A percentile compares a stretch with the other conserved stretches of the same genome.
These are phyloP conservation scores for Phytophthora cajani DNA, from an alignment of 352 stramenopile genomes.

Conservation along the genomic window DNA sequence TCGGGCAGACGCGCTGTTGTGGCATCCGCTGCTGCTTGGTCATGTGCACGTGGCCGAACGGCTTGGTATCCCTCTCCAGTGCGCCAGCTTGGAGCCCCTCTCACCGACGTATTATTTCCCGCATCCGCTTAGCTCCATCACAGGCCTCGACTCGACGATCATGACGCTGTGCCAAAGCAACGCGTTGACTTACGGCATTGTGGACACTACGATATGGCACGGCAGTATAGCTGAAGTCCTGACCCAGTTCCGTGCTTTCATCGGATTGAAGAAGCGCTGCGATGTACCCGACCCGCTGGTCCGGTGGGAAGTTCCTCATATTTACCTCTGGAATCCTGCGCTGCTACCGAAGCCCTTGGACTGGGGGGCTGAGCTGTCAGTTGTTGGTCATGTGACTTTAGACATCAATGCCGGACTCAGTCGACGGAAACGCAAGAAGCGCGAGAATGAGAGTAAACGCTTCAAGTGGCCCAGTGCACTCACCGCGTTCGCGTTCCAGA, in stretches of 20 bases:
- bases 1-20: constrained; percentile 52
- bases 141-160: constrained; percentile 22
- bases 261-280: constrained; percentile 43
- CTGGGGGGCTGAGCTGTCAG: constrained; percentile 46
- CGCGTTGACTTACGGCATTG: constrained; percentile 42
- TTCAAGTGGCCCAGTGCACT: constrained; percentile 23
- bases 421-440: constrained; percentile 20
- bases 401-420: constrained; percentile 20
- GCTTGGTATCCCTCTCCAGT: constrained; percentile 60
- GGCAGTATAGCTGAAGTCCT: constrained; percentile 42
- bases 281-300: constrained; percentile 33
- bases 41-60: constrained; percentile 58
- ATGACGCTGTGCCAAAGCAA: constrained; percentile 44
- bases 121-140: constrained; percentile 44
- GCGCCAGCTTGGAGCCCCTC: constrained; percentile 43
- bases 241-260: constrained; percentile 52
- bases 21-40: constrained; percentile 50
- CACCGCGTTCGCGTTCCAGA: constrained; percentile 28
- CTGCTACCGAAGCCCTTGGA: constrained; percentile 49
- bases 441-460: constrained; percentile 27
- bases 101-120: constrained; percentile 53
- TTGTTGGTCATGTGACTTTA: constrained; percentile 48
- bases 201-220: constrained; percentile 39
- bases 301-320: constrained; percentile 53
- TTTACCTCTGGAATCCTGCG: constrained; percentile 55